These are phyloP conservation scores for Wickerhamomyces ciferrii DNA, from an alignment of 805 yeast species.

Conservation along the genomic window DNA sequence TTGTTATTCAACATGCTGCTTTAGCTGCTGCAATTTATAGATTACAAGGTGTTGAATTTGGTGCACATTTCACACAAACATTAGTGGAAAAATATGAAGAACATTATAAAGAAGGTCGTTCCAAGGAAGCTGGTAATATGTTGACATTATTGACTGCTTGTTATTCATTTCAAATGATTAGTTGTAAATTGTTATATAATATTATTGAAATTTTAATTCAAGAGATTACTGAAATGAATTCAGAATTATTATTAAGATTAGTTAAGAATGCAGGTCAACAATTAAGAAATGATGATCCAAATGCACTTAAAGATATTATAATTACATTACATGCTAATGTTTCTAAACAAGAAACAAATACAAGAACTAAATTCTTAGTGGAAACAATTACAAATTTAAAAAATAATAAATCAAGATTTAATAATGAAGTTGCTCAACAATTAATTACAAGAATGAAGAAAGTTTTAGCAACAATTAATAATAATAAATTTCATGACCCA, in stretches of 20 bases:
- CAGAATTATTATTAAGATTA: slow-evolving; percentile 71
- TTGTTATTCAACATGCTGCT: slow-evolving; percentile 75
- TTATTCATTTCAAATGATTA: slow-evolving; percentile 72
- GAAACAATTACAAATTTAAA: slow-evolving; percentile 84
- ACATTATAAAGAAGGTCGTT: slow-evolving; percentile 31
- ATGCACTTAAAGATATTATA: slow-evolving; percentile 76
- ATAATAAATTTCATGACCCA: slow-evolving; percentile 57
- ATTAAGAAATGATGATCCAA: slow-evolving; percentile 86
- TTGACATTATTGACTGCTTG: slow-evolving; percentile 71
- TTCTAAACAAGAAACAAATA: slow-evolving; percentile 32
- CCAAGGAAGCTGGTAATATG: slow-evolving; percentile 58
- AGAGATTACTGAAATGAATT: slow-evolving; percentile 61
- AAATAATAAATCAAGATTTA: slow-evolving; percentile 68
- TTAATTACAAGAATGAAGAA: slow-evolving; percentile 58
- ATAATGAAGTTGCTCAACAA: slow-evolving; percentile 45
- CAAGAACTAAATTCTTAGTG: slow-evolving; percentile 77
- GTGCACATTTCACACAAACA: slow-evolving; percentile 78
- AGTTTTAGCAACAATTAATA: slow-evolving; percentile 46
- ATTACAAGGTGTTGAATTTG: slow-evolving; percentile 81
- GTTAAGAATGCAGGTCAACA: slow-evolving; percentile 76
- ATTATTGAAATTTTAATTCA: slow-evolving; percentile 49
- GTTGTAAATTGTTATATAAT: slow-evolving; percentile 74
- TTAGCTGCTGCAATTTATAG: slow-evolving; percentile 71
- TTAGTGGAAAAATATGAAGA: slow-evolving; percentile 66
- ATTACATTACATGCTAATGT: slow-evolving; percentile 39